phyloP scores from a whole-genome alignment of 1,139 yeast species.

The Suhomyces bribrorum region DNA sequence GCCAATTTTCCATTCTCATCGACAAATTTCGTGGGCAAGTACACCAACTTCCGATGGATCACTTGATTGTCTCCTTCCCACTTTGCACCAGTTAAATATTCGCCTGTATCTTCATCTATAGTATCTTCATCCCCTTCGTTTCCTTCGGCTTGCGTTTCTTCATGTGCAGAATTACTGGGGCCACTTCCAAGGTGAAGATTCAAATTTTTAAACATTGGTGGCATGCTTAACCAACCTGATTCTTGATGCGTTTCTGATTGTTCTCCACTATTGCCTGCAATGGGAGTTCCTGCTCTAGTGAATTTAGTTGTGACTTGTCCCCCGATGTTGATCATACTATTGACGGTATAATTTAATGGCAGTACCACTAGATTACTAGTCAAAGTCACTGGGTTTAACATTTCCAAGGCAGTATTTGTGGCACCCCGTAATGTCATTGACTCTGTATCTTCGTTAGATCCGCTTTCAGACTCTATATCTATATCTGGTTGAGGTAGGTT shows the following conservation, averaged over 20 bases:
- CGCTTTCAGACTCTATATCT: slow-evolving; percentile 3
- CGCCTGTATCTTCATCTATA: slow-evolving; percentile 23
- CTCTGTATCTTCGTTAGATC: slow-evolving; percentile 3
- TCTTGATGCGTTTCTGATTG: background rate
- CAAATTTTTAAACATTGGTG: slow-evolving; percentile 22
- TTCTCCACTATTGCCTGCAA: slow-evolving; percentile 4
- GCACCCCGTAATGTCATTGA: slow-evolving; percentile 2
- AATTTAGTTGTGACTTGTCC: slow-evolving; percentile 9
- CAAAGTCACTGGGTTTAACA: slow-evolving; percentile 36
- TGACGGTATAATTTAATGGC: slow-evolving; percentile 42
- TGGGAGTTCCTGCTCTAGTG: slow-evolving; percentile 7
- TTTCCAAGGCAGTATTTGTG: slow-evolving; percentile 25
- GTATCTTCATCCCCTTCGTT: slow-evolving; percentile 13
- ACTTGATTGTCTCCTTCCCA: slow-evolving; percentile 7
- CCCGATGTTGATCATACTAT: slow-evolving; percentile 28
- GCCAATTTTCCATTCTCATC: slow-evolving; percentile 5
- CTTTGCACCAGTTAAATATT: slow-evolving; percentile 30
- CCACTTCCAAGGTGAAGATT: slow-evolving; percentile 3
- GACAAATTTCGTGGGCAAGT: slow-evolving; percentile 21
- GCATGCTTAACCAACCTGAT: slow-evolving; percentile 28
- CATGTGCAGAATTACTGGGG: background rate
- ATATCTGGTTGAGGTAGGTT: slow-evolving; percentile 12
- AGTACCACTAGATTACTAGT: slow-evolving; percentile 41
- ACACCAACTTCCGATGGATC: slow-evolving; percentile 28
- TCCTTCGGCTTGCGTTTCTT: background rate